A percentile compares a stretch with the other conserved stretches of the same genome.
Conservation (phyloP, 2,329 filamentous ascomycete genomes). For the Scedosporium apiospermum region DNA sequence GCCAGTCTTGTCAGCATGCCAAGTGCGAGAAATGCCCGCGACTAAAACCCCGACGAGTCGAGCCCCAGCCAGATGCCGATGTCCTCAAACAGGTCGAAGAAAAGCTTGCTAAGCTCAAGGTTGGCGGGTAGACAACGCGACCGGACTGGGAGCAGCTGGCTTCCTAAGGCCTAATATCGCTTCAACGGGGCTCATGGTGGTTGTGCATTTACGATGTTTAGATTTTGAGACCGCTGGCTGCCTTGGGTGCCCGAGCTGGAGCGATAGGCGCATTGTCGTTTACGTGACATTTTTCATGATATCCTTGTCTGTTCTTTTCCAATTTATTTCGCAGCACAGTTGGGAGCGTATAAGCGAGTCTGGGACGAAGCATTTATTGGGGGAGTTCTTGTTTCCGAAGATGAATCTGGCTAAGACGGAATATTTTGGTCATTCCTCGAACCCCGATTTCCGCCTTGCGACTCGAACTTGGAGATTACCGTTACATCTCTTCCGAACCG, state of each 20-base stretch:
- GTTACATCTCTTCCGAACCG: neutral
- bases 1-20: constrained; percentile 49
- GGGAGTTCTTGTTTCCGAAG: neutral
- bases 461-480: neutral
- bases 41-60: constrained; percentile 47
- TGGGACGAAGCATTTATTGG: neutral
- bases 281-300: constrained; percentile 1
- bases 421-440: neutral
- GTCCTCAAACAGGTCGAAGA: constrained; percentile 47
- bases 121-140: constrained; percentile 11
- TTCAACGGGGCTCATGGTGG: neutral
- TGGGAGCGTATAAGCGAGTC: neutral
- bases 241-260: neutral
- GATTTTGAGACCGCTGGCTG: neutral
- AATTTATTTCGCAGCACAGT: neutral
- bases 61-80: constrained; percentile 52
- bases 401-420: neutral
- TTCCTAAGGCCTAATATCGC: neutral
- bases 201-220: neutral
- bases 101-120: constrained; percentile 37
- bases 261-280: neutral
- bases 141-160: neutral
- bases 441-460: neutral
- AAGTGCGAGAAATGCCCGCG: constrained; percentile 52
- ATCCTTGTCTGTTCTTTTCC: neutral